Evolutionary conservation across 2,329 filamentous ascomycete genomes (phyloP), one percentile per base, ranked within the genome.

Genomic region (Cordyceps javanica): DNA sequence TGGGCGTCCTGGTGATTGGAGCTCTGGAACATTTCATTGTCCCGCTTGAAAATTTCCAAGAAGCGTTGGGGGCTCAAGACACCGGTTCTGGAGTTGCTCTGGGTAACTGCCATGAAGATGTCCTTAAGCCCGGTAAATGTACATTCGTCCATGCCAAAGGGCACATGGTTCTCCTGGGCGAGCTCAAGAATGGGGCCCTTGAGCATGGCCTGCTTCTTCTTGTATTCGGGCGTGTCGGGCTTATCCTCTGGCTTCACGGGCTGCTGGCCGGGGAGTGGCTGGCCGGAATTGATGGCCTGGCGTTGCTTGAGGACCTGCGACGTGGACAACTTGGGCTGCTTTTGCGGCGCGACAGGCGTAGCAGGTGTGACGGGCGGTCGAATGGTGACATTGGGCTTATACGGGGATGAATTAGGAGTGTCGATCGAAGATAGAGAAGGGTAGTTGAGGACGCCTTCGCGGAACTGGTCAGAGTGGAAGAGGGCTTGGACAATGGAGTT

Each of bases 1-100:
- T 99, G 94, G 1, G 94, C 94, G 70, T 99, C 94, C 70, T 99
- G 94, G 71, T 99, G 94, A 90, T 97, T 96, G 4, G 92, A 90
- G 39, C 91, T 93, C 59, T 91, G 86, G 67, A 99, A 99, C 88
- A 96, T 92, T 71, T 99, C 94, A 69, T 99, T 96, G 66, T 97
- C 91, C 61, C 89, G 85, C 68, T 92, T 90, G 67, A 99, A 85
- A 26, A 97, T 92, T 68, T 99, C 93, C 36, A 99, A 79, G 62
- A 99, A 97, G 61, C 92, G 88, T 66, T 93, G 87, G 1, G 94
- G 94, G 67, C 92, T 96, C 42, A 97, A 81, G 11, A 99, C 91
- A 16, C 94, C 94, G 7, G 90, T 94, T 57, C 91, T 86, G 41
- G 89, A 89, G 60, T 84, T 79, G 70, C 90, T 91, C 54, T 88